Evolutionary conservation across 1,284 basidiomycete genomes (phyloP).

Genomic region (Fomes fomentarius): DNA sequence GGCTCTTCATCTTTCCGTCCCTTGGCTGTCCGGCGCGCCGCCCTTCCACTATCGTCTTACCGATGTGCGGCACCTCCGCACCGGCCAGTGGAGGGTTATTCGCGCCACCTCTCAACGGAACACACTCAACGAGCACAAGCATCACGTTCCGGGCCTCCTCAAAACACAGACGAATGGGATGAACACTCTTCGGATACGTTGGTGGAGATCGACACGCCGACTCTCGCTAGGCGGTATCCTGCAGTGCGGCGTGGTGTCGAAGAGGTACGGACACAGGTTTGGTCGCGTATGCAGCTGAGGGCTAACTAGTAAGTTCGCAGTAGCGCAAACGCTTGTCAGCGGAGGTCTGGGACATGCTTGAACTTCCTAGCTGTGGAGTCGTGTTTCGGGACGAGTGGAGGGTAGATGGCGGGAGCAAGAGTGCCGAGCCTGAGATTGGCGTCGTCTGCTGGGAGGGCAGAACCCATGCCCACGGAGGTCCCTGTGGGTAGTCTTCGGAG

Average conservation of each 20-base stretch:
- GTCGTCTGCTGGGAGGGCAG: conserved; percentile 14
- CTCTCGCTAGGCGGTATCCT: conserved; percentile 6
- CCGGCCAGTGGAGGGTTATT: background rate
- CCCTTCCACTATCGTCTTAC: conserved; percentile 4
- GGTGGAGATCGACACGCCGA: conserved; percentile 12
- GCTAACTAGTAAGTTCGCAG: conserved; percentile 18
- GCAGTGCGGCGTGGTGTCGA: conserved; percentile 11
- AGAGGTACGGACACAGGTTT: conserved; percentile 9
- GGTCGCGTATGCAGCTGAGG: background rate
- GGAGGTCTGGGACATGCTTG: conserved; percentile 33
- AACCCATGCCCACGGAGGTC: no score
- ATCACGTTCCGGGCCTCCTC: background rate
- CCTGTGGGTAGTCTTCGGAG: no score
- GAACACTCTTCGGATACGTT: background rate
- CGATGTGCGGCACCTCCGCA: background rate
- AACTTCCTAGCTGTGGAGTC: conserved; percentile 35
- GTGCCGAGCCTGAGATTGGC: conserved; percentile 4
- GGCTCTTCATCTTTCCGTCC: conserved; percentile 9
- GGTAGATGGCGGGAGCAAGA: background rate
- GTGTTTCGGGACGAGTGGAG: conserved; percentile 26
- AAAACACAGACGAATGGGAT: background rate
- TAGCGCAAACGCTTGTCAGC: conserved; percentile 33
- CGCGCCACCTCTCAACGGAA: background rate
- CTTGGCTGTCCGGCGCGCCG: conserved; percentile 10
- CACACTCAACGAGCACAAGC: background rate